These are phyloP conservation scores for Fusarium sterilihyphosum DNA, from an alignment of 2,329 filamentous ascomycete species.

Conservation along the genomic window DNA sequence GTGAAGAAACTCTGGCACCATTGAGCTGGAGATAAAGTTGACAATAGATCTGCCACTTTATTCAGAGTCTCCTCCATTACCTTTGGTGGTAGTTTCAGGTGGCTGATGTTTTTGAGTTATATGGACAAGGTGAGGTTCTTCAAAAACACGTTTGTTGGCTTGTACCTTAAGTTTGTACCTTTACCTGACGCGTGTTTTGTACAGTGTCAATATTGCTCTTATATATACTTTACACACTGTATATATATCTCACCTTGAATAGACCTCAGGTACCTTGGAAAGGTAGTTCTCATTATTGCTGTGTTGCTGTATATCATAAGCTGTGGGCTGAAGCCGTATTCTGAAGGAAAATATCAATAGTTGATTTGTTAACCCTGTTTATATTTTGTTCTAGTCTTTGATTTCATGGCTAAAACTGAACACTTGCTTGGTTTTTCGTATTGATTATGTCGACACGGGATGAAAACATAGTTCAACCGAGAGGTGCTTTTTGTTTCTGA, in stretches of 20 bases:
- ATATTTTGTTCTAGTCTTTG: no score
- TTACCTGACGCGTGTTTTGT: neutral
- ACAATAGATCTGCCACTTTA: neutral
- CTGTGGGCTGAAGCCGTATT: neutral
- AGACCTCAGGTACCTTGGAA: neutral
- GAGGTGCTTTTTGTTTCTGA: neutral
- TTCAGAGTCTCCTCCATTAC: slow-evolving; percentile 10
- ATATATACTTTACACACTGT: neutral
- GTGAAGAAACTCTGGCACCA: slow-evolving; percentile 61
- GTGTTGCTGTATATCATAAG: no score
- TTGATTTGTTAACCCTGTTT: no score
- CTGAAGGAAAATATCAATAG: neutral
- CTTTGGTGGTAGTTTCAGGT: neutral
- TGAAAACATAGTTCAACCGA: neutral
- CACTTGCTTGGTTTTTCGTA: no score
- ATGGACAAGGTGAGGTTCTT: neutral
- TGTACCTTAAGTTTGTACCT: neutral
- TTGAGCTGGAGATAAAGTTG: slow-evolving; percentile 41
- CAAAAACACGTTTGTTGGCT: slow-evolving; percentile 3
- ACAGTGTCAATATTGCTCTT: neutral
- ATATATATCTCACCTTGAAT: no score
- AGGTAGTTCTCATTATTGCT: neutral
- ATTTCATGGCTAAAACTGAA: neutral
- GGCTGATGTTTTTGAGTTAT: neutral
- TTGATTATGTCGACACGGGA: neutral